Conservation (phyloP, 371 early-diverging fungal genomes). For the Mortierella sp. region DNA sequence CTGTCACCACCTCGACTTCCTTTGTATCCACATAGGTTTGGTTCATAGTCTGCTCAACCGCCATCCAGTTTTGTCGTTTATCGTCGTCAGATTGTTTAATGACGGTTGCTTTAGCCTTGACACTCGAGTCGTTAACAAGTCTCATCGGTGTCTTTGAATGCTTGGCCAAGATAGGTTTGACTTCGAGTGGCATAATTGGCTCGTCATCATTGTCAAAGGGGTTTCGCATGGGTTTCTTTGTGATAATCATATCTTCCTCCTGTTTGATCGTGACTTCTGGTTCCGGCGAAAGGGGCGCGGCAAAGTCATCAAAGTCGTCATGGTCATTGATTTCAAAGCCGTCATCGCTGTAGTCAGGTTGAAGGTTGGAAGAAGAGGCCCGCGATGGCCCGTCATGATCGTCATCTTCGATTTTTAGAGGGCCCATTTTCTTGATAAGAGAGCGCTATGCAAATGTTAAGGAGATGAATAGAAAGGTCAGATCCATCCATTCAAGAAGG, state of each 20-base stretch:
- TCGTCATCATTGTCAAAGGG: conserved; percentile 29
- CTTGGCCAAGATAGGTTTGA: conserved; percentile 16
- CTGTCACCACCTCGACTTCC: conserved; percentile 10
- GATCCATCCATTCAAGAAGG: neutral
- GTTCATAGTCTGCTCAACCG: conserved; percentile 52
- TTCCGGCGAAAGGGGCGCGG: conserved; percentile 12
- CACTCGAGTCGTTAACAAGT: conserved; percentile 44
- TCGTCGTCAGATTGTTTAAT: conserved; percentile 30
- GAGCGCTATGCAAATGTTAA: conserved; percentile 15
- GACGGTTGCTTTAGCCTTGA: conserved; percentile 37
- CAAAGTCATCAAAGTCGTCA: conserved; percentile 32
- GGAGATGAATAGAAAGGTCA: neutral
- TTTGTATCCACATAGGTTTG: conserved; percentile 12
- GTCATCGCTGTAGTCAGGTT: conserved; percentile 10
- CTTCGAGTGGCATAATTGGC: conserved; percentile 2
- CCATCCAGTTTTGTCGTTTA: conserved; percentile 57
- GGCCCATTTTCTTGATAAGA: conserved; percentile 31
- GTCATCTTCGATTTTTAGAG: conserved; percentile 42
- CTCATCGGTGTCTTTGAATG: conserved; percentile 18
- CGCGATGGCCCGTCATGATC: conserved; percentile 23
- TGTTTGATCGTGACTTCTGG: conserved; percentile 18
- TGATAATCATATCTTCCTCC: conserved; percentile 15
- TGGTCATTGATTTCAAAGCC: conserved; percentile 22
- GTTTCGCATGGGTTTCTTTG: conserved; percentile 18
- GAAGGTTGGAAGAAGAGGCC: conserved; percentile 11